Evolutionary conservation across 768 basidiomycete genomes (phyloP), one percentile per base, ranked within the genome.

Genomic region (Sarcomyxa edulis): DNA sequence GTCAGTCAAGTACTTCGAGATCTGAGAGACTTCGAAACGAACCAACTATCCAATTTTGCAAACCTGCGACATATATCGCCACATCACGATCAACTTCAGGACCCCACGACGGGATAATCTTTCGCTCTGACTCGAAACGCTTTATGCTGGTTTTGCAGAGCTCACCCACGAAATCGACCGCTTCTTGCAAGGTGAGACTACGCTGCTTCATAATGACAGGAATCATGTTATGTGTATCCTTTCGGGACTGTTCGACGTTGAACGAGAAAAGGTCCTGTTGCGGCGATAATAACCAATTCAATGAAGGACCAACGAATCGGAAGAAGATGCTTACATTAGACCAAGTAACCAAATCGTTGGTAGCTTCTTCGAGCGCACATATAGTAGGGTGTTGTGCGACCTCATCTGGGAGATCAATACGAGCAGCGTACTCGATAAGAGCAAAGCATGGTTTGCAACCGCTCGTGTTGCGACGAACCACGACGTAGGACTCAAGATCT

Each of bases 341-440:
- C 64, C 70, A 72, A 7, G 65, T 66, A 27, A 78, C 63, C 36
- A 76, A 56, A 37, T 80, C 76, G 39, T 72, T 72, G 4, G 73
- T 66, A 26, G 64, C 54, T 34, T 72, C 60, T 15, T 65, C 61
- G 39, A 81, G 61, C 6, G 64, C 58, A 39, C 53, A 51, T 27
- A 81, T 61, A 31, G 61, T 48, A 1, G 74, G 71, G 53, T 81
- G 69, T n/a, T 65, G 59, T 43, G 71, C 60, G 43, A 78, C 70
- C 37, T 72, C 63, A 16, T 77, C 69, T 0, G 76, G 74, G 16
- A 81, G 51, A 46, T 77, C 68, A 25, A 80, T 64, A 18, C 56
- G 52, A 23, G 62, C 58, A 3, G 72, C 72, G 39, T 76, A 76
- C 47, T 82, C 76, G 40, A 71, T 70, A 3, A 76, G 56, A 11